Conservation (phyloP, 1,284 basidiomycete genomes). For the Cutaneotrichosporon cavernicola region DNA sequence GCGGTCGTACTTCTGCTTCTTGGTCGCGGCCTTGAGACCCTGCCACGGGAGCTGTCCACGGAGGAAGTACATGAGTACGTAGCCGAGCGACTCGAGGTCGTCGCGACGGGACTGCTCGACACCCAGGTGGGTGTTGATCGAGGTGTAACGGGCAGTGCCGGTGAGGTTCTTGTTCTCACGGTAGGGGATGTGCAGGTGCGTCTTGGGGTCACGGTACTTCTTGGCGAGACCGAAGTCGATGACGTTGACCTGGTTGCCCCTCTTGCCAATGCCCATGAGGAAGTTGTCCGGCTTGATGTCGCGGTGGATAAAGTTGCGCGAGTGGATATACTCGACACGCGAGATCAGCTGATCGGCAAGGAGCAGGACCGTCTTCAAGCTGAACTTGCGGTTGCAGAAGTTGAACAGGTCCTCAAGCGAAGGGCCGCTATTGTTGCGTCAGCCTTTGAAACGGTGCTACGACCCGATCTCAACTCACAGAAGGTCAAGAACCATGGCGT, state of each 20-base stretch:
- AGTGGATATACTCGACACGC: conserved; percentile 98
- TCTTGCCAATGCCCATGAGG: conserved; percentile 97
- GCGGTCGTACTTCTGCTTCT: conserved; percentile 99
- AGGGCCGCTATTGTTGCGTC: conserved; percentile 61
- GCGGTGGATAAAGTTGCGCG: conserved; percentile 98
- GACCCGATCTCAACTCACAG: conserved; percentile 54
- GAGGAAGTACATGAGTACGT: conserved; percentile 96
- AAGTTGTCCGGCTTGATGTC: conserved; percentile 99
- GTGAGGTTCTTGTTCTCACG: conserved; percentile 99
- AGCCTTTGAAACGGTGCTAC: neutral
- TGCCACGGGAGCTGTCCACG: conserved; percentile 96
- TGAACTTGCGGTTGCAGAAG: conserved; percentile 99
- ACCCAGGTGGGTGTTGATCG: conserved; percentile 98
- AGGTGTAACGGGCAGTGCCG: conserved; percentile 97
- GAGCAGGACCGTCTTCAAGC: conserved; percentile 92
- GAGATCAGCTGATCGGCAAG: conserved; percentile 98
- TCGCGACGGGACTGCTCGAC: conserved; percentile 96
- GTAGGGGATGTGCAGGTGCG: conserved; percentile 98
- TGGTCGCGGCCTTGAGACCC: conserved; percentile 94
- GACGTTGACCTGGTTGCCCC: conserved; percentile 98
- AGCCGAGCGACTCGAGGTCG: conserved; percentile 92
- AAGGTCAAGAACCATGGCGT: conserved; percentile 98
- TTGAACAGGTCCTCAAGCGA: conserved; percentile 99
- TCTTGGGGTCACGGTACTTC: conserved; percentile 99
- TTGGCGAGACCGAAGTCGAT: conserved; percentile 99